phyloP scores from a whole-genome alignment of 768 basidiomycete species.

The Candolleomyces efflorescens region DNA sequence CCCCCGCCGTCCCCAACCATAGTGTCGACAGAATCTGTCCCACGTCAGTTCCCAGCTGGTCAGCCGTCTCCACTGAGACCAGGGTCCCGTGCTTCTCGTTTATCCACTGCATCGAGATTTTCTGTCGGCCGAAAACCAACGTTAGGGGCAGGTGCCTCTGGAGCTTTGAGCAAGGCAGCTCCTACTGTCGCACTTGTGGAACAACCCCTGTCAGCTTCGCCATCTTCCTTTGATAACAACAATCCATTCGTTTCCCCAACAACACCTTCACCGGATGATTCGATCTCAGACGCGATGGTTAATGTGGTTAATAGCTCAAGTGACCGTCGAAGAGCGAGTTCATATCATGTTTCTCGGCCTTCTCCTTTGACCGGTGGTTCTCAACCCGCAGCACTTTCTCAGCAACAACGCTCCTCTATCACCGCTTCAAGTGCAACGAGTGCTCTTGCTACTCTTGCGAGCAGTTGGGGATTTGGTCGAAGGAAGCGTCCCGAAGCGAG shows the following conservation, averaged over 20 bases:
- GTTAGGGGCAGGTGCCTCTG: conserved; percentile 43
- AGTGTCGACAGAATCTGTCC: conserved; percentile 27
- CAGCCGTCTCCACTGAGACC: conserved; percentile 61
- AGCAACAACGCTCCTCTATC: conserved; percentile 20
- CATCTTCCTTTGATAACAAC: conserved; percentile 38
- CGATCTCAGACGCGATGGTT: conserved; percentile 57
- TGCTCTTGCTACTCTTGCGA: conserved; percentile 55
- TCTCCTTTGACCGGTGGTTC: conserved; percentile 39
- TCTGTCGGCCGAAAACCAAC: conserved; percentile 60
- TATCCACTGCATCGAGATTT: conserved; percentile 66
- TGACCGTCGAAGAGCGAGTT: conserved; percentile 54
- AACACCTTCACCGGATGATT: conserved; percentile 59
- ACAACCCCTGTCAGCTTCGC: conserved; percentile 37
- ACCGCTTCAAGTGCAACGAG: conserved; percentile 39
- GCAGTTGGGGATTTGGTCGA: conserved; percentile 65
- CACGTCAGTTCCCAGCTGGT: conserved; percentile 28
- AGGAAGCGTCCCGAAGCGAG: conserved; percentile 38
- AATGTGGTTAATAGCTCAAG: conserved; percentile 26
- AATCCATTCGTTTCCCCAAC: conserved; percentile 36
- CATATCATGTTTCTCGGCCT: conserved; percentile 51
- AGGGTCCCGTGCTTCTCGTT: conserved; percentile 65
- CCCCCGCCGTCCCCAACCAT: conserved; percentile 35
- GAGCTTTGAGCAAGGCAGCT: conserved; percentile 47
- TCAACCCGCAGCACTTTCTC: conserved; percentile 23
- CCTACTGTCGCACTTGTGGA: conserved; percentile 68